These are phyloP conservation scores for Bruguiera sexangula DNA, from an alignment of 345 rosid species.

Conservation along the genomic window DNA sequence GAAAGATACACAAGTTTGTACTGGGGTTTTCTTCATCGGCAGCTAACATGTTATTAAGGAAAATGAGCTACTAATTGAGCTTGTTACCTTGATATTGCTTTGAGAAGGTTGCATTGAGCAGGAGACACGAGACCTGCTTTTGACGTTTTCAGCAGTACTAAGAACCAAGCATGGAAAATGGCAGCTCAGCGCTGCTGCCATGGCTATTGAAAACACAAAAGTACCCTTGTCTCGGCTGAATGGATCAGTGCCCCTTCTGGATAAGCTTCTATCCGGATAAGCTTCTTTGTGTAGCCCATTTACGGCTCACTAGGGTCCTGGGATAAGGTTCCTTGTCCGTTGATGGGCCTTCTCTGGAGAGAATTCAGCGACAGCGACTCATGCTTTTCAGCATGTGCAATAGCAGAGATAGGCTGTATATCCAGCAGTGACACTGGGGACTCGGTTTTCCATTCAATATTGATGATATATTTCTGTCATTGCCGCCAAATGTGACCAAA, in stretches of 20 bases:
- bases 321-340: slow-evolving; percentile 29
- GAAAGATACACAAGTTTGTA: no score
- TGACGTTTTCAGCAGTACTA: slow-evolving; percentile 25
- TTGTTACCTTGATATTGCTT: slow-evolving; percentile 67
- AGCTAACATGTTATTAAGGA: background rate
- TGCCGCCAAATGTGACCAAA: no score
- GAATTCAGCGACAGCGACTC: slow-evolving; percentile 22
- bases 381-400: slow-evolving; percentile 9
- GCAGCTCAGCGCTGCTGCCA: slow-evolving; percentile 57
- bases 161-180: slow-evolving; percentile 34
- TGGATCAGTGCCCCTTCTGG: slow-evolving; percentile 6
- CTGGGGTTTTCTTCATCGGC: background rate
- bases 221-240: slow-evolving; percentile 5
- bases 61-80: background rate
- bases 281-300: slow-evolving; percentile 2
- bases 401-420: background rate
- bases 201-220: slow-evolving; percentile 20
- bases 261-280: slow-evolving; percentile 23
- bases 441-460: no score
- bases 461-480: no score
- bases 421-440: background rate
- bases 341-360: slow-evolving; percentile 28
- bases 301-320: background rate
- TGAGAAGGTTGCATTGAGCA: slow-evolving; percentile 77
- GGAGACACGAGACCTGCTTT: slow-evolving; percentile 39